Percentiles rank a stretch among this genome's conserved stretches.
Conservation (phyloP, 1,139 yeast genomes). For the Sugiyamaella pinicola region DNA sequence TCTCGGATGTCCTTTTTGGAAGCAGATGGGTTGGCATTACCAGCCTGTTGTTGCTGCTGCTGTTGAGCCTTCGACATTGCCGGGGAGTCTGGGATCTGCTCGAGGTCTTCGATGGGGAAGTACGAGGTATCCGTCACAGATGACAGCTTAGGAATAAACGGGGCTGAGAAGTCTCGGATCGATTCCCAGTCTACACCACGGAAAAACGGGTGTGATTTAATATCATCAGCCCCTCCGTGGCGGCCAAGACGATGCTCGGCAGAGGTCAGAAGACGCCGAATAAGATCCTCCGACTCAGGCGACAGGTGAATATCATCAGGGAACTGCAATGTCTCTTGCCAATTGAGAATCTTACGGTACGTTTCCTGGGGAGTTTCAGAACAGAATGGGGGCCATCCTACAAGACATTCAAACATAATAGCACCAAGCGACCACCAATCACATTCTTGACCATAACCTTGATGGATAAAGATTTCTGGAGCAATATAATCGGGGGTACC, state of each 20-base stretch:
- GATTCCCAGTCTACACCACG: constrained; percentile 97
- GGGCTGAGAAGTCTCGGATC: constrained; percentile 91
- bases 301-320: constrained; percentile 96
- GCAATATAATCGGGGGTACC: constrained; percentile 99
- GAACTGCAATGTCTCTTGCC: constrained; percentile 90
- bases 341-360: constrained; percentile 88
- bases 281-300: constrained; percentile 92
- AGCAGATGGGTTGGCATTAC: constrained; percentile 33
- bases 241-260: constrained; percentile 89
- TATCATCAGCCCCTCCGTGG: constrained; percentile 90
- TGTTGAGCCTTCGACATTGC: constrained; percentile 30
- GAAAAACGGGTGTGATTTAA: constrained; percentile 89
- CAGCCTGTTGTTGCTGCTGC: constrained; percentile 37
- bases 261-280: constrained; percentile 76
- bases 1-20: constrained; percentile 63
- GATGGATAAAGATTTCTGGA: constrained; percentile 94
- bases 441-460: constrained; percentile 98
- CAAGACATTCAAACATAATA: constrained; percentile 96
- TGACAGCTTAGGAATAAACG: constrained; percentile 81
- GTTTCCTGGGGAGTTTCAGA: constrained; percentile 99
- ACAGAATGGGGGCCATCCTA: constrained; percentile 99
- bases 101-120: constrained; percentile 97
- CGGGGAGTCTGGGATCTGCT: constrained; percentile 90
- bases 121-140: constrained; percentile 95
- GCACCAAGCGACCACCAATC: constrained; percentile 99